Conservation (phyloP, 768 basidiomycete species). For the Scleroderma bovista region DNA sequence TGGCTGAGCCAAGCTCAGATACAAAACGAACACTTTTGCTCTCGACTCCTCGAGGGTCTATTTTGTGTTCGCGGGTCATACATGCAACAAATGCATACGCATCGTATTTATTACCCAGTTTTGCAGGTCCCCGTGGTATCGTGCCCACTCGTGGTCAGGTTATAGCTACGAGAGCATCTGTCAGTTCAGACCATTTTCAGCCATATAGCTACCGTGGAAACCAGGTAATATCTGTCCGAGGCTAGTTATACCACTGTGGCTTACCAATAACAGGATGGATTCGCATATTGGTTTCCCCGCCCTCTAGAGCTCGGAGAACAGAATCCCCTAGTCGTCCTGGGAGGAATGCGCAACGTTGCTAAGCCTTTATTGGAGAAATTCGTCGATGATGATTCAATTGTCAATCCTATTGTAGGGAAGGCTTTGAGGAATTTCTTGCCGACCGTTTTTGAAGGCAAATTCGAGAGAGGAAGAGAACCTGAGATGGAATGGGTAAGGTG, state of each 20-base stretch:
- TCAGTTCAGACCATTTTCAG: constrained; percentile 31
- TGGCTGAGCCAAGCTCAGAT: constrained; percentile 1
- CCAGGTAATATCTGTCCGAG: too few species aligned
- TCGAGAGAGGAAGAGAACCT: constrained; percentile 40
- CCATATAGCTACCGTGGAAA: too few species aligned
- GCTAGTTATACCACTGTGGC: too few species aligned
- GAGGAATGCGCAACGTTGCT: constrained; percentile 40
- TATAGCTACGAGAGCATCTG: constrained; percentile 39
- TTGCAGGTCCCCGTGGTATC: constrained; percentile 49
- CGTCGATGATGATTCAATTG: constrained; percentile 50
- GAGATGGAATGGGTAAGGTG: constrained; percentile 78
- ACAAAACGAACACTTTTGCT: constrained; percentile 6
- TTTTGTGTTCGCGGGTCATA: constrained; percentile 60
- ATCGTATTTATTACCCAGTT: constrained; percentile 64
- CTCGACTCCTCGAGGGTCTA: constrained; percentile 58
- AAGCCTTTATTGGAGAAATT: constrained; percentile 39
- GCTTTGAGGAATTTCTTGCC: constrained; percentile 58
- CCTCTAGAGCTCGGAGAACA: constrained; percentile 30
- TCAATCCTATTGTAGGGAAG: constrained; percentile 44
- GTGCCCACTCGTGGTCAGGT: constrained; percentile 73
- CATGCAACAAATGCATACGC: constrained; percentile 89
- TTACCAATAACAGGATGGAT: constrained; percentile 1
- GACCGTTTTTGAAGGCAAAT: constrained; percentile 48
- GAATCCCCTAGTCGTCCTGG: constrained; percentile 62
- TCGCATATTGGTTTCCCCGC: constrained; percentile 85